These are phyloP conservation scores for Parietichytrium sp. DNA, from an alignment of 108 stramenopile genomes.

Conservation along the genomic window DNA sequence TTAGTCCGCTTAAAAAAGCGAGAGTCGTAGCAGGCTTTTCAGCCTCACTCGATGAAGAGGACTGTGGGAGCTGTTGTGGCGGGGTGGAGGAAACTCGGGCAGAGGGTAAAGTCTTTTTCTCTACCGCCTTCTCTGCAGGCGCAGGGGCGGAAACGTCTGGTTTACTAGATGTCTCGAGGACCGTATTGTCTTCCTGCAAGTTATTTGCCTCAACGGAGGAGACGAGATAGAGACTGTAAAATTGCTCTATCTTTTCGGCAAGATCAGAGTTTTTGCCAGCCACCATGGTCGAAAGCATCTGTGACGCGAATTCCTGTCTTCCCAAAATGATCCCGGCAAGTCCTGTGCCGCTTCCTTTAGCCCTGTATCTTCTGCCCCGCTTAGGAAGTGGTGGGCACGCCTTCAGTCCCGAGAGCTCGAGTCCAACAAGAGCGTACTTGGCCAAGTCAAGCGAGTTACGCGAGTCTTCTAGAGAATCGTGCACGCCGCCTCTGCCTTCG, in stretches of 20 bases:
- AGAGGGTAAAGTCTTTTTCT: no score
- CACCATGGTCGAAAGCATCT: background rate
- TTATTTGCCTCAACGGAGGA: background rate
- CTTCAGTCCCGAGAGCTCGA: no score
- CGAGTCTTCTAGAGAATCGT: constrained; percentile 16
- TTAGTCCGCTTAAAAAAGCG: no score
- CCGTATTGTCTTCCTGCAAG: no score
- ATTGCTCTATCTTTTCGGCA: background rate
- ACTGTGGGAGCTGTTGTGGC: no score
- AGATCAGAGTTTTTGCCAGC: background rate
- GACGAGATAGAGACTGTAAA: background rate
- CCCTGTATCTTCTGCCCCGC: background rate
- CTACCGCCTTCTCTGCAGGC: no score
- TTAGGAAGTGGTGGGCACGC: background rate
- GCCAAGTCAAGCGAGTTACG: constrained; percentile 3
- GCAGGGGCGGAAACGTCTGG: no score
- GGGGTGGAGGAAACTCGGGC: no score
- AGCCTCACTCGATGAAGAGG: no score
- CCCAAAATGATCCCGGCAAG: background rate
- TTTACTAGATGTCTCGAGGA: no score
- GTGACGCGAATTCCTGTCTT: background rate
- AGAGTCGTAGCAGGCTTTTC: no score
- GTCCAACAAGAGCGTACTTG: background rate
- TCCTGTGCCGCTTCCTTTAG: background rate
- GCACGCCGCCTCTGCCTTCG: background rate